Base-by-base conservation (phyloP, 306 rosid species). In the Gleditsia sinensis region DNA sequence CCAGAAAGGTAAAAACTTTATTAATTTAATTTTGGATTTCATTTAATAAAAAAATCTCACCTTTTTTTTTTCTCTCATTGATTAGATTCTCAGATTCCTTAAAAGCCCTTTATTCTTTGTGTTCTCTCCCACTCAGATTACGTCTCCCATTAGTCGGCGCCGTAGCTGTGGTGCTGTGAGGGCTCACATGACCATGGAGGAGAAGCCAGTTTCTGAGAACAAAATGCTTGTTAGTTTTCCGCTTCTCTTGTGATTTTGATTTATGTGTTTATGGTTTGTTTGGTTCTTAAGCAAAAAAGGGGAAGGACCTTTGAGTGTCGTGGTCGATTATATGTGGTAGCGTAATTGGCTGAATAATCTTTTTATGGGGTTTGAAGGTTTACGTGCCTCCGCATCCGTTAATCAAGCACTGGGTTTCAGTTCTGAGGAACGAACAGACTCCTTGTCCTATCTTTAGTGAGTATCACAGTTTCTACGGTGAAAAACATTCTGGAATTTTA, bases 331-430 rank as follows among this genome's bases (percentile, higher is more conserved):
- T 71, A 27, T 6, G 8, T 24, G 65, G 9, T 67, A 20, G 37
- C 13, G 24, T 59, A 32, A 56, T 56, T 50, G 61, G 1, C 24
- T 55, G 63, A 65, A 59, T 17, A 34, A 49, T 61, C 23, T 53
- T 25, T 69, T 59, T 78, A 65, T 28, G 67, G 74, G 60, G 19
- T 60, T 67, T 80, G 61, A 71, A 94, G 99, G 96, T 94, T 2
- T 92, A 58, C 58, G 97, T 94, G 45, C 99, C 99, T 12, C 97
- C 99, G 0, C 99, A 94, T 78, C 86, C 93, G 13, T 83, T 94
- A 88, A 88, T 94, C 85, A 94, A 94, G 86, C 99, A 90, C 68
- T 94, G 97, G 99, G 96, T 94, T 86, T 94, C 99, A 0, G 84
- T 94, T 77, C 80, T 92, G 75, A 87, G 99, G 80, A 94, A 94